Evolutionary conservation across 2,329 filamentous ascomycete species (phyloP).

Genomic region (Aspergillus sp.): DNA sequence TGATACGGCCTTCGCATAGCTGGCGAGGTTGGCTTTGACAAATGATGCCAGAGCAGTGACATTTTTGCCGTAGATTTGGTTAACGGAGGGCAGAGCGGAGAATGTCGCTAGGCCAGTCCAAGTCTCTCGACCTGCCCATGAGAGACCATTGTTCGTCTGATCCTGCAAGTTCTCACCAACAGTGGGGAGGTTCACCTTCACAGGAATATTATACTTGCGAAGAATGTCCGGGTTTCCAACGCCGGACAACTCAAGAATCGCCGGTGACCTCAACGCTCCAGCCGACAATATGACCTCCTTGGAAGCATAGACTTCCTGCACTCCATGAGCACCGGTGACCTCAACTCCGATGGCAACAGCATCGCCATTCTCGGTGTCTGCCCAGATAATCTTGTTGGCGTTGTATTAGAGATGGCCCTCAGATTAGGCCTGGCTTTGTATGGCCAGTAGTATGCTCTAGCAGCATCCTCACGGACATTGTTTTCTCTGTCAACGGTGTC

Average conservation of each 20-base stretch:
- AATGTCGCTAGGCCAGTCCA: conserved; percentile 24
- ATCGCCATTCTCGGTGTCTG: conserved; percentile 13
- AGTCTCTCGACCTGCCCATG: conserved; percentile 14
- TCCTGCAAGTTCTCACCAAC: conserved; percentile 54
- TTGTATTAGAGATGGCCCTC: conserved; percentile 44
- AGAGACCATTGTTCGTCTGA: conserved; percentile 32
- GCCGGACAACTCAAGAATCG: conserved; percentile 60
- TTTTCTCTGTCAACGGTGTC: conserved; percentile 41
- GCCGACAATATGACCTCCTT: conserved; percentile 62
- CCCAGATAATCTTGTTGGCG: conserved; percentile 45
- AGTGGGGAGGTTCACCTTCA: conserved; percentile 33
- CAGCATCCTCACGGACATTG: conserved; percentile 49
- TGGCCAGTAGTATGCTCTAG: conserved; percentile 50
- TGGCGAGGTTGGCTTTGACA: conserved; percentile 22
- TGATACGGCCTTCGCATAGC: conserved; percentile 24
- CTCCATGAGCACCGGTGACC: conserved; percentile 25
- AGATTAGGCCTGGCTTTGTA: conserved; percentile 44
- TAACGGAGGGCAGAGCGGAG: conserved; percentile 21
- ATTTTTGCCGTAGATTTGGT: conserved; percentile 26
- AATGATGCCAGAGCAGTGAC: conserved; percentile 16
- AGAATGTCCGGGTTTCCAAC: conserved; percentile 48
- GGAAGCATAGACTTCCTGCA: conserved; percentile 25
- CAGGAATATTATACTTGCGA: conserved; percentile 24
- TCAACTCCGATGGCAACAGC: conserved; percentile 32
- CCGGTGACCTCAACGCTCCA: conserved; percentile 57